phyloP scores from a whole-genome alignment of 2,329 filamentous ascomycete genomes.

The Neoascochyta sp. region DNA sequence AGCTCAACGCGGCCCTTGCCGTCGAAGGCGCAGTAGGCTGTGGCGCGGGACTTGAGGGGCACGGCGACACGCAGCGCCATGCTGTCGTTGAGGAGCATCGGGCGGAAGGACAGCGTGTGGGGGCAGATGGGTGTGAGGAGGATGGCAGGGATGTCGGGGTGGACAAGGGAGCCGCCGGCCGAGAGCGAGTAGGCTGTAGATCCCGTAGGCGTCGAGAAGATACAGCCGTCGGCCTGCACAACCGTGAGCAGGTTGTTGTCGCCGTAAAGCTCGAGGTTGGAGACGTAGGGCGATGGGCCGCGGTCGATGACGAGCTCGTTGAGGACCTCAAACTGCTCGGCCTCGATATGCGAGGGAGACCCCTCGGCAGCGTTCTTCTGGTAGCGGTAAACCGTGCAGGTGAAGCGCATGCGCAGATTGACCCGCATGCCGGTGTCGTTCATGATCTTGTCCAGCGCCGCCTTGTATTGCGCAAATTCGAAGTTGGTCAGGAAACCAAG shows the following conservation, averaged over 20 bases:
- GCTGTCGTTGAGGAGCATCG: slow-evolving; percentile 95
- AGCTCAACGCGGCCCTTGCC: slow-evolving; percentile 95
- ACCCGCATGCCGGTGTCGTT: slow-evolving; percentile 94
- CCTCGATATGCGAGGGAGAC: slow-evolving; percentile 69
- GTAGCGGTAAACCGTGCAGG: slow-evolving; percentile 89
- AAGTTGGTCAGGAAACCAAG: slow-evolving; percentile 88
- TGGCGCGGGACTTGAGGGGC: slow-evolving; percentile 78
- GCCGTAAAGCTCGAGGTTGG: slow-evolving; percentile 91
- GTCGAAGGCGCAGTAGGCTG: slow-evolving; percentile 95
- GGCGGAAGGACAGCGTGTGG: slow-evolving; percentile 92
- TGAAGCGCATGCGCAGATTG: slow-evolving; percentile 97
- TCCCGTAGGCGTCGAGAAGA: slow-evolving; percentile 93
- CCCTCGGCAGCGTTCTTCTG: slow-evolving; percentile 42
- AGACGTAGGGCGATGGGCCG: slow-evolving; percentile 93
- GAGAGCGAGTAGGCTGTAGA: slow-evolving; percentile 91
- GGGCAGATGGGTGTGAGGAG: slow-evolving; percentile 96
- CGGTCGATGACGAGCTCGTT: slow-evolving; percentile 99
- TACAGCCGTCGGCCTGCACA: slow-evolving; percentile 94
- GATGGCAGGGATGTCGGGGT: slow-evolving; percentile 95
- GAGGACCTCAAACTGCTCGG: slow-evolving; percentile 94
- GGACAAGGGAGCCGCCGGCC: slow-evolving; percentile 89
- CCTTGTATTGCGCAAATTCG: slow-evolving; percentile 81
- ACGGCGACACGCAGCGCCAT: slow-evolving; percentile 88
- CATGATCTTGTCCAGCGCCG: slow-evolving; percentile 85
- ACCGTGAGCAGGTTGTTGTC: slow-evolving; percentile 93